Conservation (phyloP, 129 eudicot species). For the Gnaphalium uliginosum region DNA sequence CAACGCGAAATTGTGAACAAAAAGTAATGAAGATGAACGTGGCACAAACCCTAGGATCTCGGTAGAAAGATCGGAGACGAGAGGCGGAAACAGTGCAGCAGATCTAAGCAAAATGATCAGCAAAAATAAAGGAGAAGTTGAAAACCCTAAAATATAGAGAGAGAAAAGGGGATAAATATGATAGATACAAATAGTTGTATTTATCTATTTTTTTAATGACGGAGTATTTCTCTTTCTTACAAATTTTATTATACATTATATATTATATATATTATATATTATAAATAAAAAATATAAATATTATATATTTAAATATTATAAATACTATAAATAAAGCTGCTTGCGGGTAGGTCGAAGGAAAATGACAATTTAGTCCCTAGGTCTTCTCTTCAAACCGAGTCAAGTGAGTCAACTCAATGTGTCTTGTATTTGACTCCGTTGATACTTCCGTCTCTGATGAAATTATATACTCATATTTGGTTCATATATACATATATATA, state of each 20-base stretch:
- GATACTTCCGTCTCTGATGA: background rate
- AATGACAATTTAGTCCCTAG: conserved; percentile 36
- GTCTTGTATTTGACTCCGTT: background rate
- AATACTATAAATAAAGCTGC: conserved; percentile 23
- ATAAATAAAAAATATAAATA: too few relatives aligned
- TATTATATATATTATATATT: too few relatives aligned
- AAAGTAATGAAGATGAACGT: conserved; percentile 5
- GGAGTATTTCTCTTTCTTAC: background rate
- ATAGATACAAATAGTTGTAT: conserved; percentile 2
- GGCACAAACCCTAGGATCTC: conserved; percentile 21
- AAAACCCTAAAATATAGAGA: conserved; percentile 35
- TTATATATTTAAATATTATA: too few relatives aligned
- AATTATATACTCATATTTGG: background rate
- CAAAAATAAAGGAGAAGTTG: conserved; percentile 10
- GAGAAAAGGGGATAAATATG: conserved; percentile 21
- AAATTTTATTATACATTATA: too few relatives aligned
- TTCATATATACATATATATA: too few relatives aligned
- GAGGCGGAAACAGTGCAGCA: conserved; percentile 16
- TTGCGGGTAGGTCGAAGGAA: conserved; percentile 29
- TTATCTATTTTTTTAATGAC: background rate
- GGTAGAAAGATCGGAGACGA: conserved; percentile 19
- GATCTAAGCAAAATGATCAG: conserved; percentile 30
- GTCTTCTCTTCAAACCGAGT: conserved; percentile 18
- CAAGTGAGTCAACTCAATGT: conserved; percentile 23
- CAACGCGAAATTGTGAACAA: background rate